phyloP scores from a whole-genome alignment of 176 grass and related monocot species.

The Oryza punctata region DNA sequence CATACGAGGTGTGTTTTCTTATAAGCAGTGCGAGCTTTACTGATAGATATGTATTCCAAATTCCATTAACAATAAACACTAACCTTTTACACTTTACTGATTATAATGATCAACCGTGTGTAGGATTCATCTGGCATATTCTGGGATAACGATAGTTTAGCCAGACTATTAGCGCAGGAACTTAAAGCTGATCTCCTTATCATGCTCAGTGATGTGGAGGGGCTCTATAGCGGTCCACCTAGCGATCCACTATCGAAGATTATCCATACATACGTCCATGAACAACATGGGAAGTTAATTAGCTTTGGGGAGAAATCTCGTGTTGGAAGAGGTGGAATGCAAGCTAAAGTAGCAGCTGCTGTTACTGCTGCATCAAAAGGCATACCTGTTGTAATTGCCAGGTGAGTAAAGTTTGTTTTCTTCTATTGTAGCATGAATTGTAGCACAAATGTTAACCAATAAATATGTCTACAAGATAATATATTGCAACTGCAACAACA shows the following conservation, averaged over 20 bases:
- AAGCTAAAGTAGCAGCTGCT: slow-evolving; percentile 92
- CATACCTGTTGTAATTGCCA: slow-evolving; percentile 88
- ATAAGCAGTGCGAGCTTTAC: background rate
- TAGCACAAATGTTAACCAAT: background rate
- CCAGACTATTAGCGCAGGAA: slow-evolving; percentile 78
- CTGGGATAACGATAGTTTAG: slow-evolving; percentile 99
- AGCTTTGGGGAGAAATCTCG: slow-evolving; percentile 94
- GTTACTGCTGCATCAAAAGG: slow-evolving; percentile 70
- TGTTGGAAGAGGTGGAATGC: slow-evolving; percentile 98
- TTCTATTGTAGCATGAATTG: slow-evolving; percentile 14
- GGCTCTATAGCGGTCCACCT: slow-evolving; percentile 90
- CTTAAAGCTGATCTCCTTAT: slow-evolving; percentile 88
- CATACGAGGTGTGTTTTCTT: slow-evolving; percentile 65
- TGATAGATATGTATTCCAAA: background rate
- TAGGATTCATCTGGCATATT: slow-evolving; percentile 95
- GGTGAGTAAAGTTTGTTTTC: slow-evolving; percentile 31
- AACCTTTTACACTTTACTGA: background rate
- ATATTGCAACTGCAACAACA: background rate
- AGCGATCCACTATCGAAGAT: slow-evolving; percentile 85
- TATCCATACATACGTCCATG: slow-evolving; percentile 88
- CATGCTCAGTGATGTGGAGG: slow-evolving; percentile 95
- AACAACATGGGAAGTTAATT: slow-evolving; percentile 79
- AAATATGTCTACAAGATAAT: background rate
- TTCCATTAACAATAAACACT: background rate
- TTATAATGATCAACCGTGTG: slow-evolving; percentile 34